phyloP scores from a whole-genome alignment of 108 stramenopile genomes.

The Conticribra guillardii region DNA sequence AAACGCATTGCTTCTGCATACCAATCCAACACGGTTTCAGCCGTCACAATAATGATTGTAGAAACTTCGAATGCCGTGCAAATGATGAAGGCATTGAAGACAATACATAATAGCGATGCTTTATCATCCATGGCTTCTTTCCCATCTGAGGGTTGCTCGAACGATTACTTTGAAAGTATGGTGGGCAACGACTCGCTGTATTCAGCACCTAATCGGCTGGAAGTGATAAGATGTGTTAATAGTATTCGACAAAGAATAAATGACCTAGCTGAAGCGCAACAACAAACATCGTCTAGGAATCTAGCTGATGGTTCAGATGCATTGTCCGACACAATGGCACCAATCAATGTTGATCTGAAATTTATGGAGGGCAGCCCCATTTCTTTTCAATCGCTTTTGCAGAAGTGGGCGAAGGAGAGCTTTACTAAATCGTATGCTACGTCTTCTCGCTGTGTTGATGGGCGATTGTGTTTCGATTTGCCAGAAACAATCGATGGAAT shows the following conservation, averaged over 20 bases:
- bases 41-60: conserved; percentile 30
- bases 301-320: too few species aligned
- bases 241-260: conserved; percentile 30
- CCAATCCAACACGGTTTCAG: conserved; percentile 14
- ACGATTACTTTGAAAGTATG: background rate
- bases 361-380: conserved; percentile 40
- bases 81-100: conserved; percentile 14
- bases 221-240: conserved; percentile 35
- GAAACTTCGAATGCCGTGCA: conserved; percentile 27
- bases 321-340: too few species aligned
- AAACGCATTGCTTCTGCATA: conserved; percentile 25
- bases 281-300: conserved; percentile 8
- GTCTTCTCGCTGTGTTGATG: conserved; percentile 13
- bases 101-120: background rate
- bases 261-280: conserved; percentile 12
- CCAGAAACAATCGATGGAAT: conserved; percentile 53
- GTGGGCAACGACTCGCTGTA: background rate
- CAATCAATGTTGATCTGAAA: conserved; percentile 34
- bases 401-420: conserved; percentile 34
- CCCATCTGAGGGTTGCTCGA: background rate
- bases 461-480: conserved; percentile 40
- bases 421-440: conserved; percentile 27
- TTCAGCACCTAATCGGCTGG: conserved; percentile 20
- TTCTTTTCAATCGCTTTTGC: conserved; percentile 41
- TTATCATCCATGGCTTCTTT: background rate